Evolutionary conservation across 495 filamentous ascomycete genomes (phyloP), one percentile per base, ranked within the genome.

Genomic region (Xylaria nigripes): DNA sequence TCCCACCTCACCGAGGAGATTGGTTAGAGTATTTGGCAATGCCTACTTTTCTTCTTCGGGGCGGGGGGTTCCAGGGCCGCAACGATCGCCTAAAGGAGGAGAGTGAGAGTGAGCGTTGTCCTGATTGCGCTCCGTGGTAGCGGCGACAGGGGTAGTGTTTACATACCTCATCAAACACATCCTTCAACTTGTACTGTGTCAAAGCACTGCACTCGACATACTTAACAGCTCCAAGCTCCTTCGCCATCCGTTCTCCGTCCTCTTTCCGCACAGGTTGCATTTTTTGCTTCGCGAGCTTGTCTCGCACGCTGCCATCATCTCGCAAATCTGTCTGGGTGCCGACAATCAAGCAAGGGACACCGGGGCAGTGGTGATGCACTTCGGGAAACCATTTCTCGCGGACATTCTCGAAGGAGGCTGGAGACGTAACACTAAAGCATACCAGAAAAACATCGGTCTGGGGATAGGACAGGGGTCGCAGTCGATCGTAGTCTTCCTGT

Each of bases 311-410:
- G n/a, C 82, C 71, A 61, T 98, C 94, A 50, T 96, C 92, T 60
- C 93, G 77, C 64, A 98, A 76, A 87, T 98, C 93, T 51, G 90
- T 90, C 73, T 98, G 93, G 12, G 93, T 98, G 60, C 93, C 93
- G 58, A 98, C 93, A 59, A 98, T 97, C 44, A 98, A 75, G 80
- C 94, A 98, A 27, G 93, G 93, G 12, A 98, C 93, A 57, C 93
- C 93, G 21, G 93, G 93, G 70, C 93, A 98, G 71, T 98, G 93
- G 70, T 98, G 93, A 67, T 94, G 90, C 18, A 98, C 93, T 70
- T 98, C 93, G 15, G 93, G 93, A 62, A 96, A 90, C 93, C 93
- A 98, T 70, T 98, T 98, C 74, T 97, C 94, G 58, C 90, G 83
- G 30, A 98, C 94, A 84, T 98, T 98, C 71, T 98, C 93, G 68